Base-by-base conservation (phyloP, 371 early-diverging fungal genomes). In the Rhizomucor pusillus region DNA sequence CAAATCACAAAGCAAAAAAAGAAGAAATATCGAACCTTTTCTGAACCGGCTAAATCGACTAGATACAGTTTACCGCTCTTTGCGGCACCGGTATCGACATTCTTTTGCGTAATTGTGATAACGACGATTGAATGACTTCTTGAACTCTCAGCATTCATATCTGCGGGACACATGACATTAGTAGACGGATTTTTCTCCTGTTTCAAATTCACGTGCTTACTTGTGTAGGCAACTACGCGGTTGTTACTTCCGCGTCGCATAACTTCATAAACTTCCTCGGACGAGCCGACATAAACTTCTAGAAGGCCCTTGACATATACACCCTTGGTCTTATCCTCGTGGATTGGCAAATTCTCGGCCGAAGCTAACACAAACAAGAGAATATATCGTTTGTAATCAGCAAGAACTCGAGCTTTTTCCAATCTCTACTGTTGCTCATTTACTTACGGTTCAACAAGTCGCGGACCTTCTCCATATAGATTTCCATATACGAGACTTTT, bases 31-130 rank as follows among this genome's bases (percentile, higher is more conserved):
- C n/a, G 20, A 60, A 75, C 78, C 81, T 94, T 95, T 80, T 99
- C 99, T 23, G 99, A 98, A 62, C 99, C 99, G 23, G 99, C 99
- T 63, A 99, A 76, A 90, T 99, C 99, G 45, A 99, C 97, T 46
- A 99, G 80, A 58, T 89, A 93, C 35, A 99, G 80, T 60, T 91
- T 91, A 52, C 95, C 93, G 52, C 88, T 85, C 69, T 90, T 93
- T 41, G 82, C 85, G 58, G 88, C 89, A 40, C 95, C 96, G 48
- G 88, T 91, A 19, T 78, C 69, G 24, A 92, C 67, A 69, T 96
- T 94, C 81, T 95, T 94, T 75, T 94, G 91, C 16, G 84, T 86
- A 58, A 99, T 86, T 9, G 90, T 91, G 40, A 98, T 75, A 16
- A 95, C 89, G 66, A 99, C 97, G 61, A 99, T 94, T 43, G 98